Conservation (phyloP, 345 rosid species). For the Acer yangbiense region DNA sequence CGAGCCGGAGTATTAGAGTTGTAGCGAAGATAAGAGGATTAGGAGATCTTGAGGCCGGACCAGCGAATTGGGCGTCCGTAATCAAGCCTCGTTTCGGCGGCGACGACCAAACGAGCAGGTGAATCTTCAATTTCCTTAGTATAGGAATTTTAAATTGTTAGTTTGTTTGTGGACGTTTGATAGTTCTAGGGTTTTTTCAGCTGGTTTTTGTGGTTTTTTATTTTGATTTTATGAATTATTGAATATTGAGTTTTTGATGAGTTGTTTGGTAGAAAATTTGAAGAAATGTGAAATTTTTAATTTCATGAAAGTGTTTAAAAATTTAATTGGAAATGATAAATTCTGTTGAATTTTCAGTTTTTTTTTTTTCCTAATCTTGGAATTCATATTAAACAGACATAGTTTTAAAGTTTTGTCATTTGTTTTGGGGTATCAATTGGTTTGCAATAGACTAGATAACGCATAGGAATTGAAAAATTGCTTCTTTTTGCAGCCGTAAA, state of each 20-base stretch:
- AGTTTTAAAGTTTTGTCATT: neutral
- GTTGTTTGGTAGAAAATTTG: neutral
- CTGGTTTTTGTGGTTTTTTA: neutral
- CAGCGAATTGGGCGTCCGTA: conserved; percentile 38
- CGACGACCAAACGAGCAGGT: conserved; percentile 52
- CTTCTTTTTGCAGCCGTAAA: conserved; percentile 43
- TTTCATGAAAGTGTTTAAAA: neutral
- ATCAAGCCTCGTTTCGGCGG: conserved; percentile 47
- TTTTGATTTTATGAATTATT: neutral
- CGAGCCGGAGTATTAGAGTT: conserved; percentile 38
- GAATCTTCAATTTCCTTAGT: neutral
- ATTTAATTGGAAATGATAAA: neutral
- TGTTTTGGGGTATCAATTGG: neutral
- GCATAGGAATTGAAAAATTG: neutral
- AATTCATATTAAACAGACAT: too few relatives aligned
- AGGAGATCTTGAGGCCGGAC: conserved; percentile 27
- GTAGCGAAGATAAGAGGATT: conserved; percentile 60
- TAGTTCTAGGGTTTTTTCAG: neutral
- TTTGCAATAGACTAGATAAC: neutral
- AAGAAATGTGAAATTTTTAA: neutral
- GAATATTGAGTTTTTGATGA: neutral
- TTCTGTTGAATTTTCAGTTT: neutral
- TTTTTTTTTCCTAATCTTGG: too few relatives aligned
- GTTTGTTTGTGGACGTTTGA: neutral
- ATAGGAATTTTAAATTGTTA: neutral